Percentiles rank a stretch among this genome's conserved stretches.
Evolutionary conservation across 371 early-diverging fungal genomes (phyloP).

Genomic region (Apophysomyces variabilis): DNA sequence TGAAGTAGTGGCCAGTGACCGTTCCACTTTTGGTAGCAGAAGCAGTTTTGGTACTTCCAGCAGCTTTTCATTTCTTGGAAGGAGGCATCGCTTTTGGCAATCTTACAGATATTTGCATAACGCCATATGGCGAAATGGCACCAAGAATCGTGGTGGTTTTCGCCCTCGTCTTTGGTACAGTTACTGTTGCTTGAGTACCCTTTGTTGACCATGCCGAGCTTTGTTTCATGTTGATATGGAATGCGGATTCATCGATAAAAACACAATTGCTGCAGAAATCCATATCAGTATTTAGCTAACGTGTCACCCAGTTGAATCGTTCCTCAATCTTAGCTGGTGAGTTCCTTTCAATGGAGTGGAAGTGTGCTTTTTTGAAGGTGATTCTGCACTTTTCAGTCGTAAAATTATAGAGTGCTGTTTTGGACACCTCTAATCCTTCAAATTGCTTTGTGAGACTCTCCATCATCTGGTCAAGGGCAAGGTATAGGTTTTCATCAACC

Average conservation of each 20-base stretch:
- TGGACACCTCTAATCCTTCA: slow-evolving; percentile 2
- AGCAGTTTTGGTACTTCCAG: neutral
- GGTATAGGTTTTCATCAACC: slow-evolving; percentile 14
- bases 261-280: slow-evolving; percentile 18
- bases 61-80: slow-evolving; percentile 13
- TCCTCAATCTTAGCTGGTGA: slow-evolving; percentile 14
- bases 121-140: slow-evolving; percentile 1
- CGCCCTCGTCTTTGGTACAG: slow-evolving; percentile 7
- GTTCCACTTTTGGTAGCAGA: too few relatives aligned
- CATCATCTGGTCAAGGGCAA: slow-evolving; percentile 14
- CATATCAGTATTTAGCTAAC: slow-evolving; percentile 14
- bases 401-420: neutral
- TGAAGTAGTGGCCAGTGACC: too few relatives aligned
- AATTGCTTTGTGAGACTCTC: neutral
- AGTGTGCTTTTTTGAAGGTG: slow-evolving; percentile 10
- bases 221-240: slow-evolving; percentile 19
- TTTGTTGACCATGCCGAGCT: slow-evolving; percentile 19
- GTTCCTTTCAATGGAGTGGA: slow-evolving; percentile 17
- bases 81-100: slow-evolving; percentile 5
- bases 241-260: slow-evolving; percentile 22
- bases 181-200: slow-evolving; percentile 13
- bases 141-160: slow-evolving; percentile 14
- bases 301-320: slow-evolving; percentile 14
- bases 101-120: slow-evolving; percentile 9
- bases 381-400: slow-evolving; percentile 9